Percentiles rank a stretch among this genome's conserved stretches.
Evolutionary conservation across 345 rosid species (phyloP).

Genomic region (Chamaenerion angustifolium): DNA sequence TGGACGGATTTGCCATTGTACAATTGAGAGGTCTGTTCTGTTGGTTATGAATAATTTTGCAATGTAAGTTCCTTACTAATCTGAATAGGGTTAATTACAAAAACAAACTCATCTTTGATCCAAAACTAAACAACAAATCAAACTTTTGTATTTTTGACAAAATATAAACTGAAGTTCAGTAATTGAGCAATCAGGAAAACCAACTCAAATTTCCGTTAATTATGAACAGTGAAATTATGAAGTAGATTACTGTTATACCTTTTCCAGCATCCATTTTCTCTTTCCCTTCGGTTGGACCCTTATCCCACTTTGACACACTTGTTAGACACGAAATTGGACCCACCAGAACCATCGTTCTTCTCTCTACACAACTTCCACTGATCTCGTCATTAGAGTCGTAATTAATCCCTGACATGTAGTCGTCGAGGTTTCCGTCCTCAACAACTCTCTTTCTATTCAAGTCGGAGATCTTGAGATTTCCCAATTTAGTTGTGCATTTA

Average conservation of each 20-base stretch:
- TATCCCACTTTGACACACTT: constrained; percentile 30
- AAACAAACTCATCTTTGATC: too few relatives aligned
- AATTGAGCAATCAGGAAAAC: too few relatives aligned
- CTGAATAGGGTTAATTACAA: too few relatives aligned
- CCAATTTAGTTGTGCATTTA: constrained; percentile 46
- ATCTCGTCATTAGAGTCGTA: constrained; percentile 27
- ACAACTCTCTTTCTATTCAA: constrained; percentile 19
- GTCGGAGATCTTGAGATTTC: constrained; percentile 14
- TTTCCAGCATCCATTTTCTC: constrained; percentile 87
- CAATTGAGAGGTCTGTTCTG: constrained; percentile 18
- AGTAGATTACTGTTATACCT: too few relatives aligned
- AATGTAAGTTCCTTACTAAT: too few relatives aligned
- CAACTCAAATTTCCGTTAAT: too few relatives aligned
- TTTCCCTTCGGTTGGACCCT: constrained; percentile 35
- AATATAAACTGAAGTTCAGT: too few relatives aligned
- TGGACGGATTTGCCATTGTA: constrained; percentile 76
- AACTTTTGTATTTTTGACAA: too few relatives aligned
- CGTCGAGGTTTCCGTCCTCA: constrained; percentile 34
- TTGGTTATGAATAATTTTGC: too few relatives aligned
- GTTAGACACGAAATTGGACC: constrained; percentile 30
- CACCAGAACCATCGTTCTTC: constrained; percentile 32
- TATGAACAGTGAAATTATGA: too few relatives aligned
- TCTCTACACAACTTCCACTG: constrained; percentile 29
- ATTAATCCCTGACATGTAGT: constrained; percentile 56
- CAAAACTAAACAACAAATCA: too few relatives aligned